phyloP scores from a whole-genome alignment of 371 early-diverging fungal species.

The Mortierella polycephala region DNA sequence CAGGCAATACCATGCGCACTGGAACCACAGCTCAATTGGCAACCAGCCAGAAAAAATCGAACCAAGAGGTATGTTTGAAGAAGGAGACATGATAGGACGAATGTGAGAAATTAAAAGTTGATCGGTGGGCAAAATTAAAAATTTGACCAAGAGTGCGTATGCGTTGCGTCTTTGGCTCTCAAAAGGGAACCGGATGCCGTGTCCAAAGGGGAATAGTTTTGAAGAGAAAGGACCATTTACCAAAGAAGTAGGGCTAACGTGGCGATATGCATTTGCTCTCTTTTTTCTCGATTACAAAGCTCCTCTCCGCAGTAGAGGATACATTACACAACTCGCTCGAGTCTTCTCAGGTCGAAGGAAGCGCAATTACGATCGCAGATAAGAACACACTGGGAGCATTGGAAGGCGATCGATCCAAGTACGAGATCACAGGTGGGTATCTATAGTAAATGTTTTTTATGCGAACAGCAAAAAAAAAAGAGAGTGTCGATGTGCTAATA shows the following conservation, averaged over 20 bases:
- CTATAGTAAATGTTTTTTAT: background rate
- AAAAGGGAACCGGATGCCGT: background rate
- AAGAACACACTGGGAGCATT: conserved; percentile 22
- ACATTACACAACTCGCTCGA: conserved; percentile 59
- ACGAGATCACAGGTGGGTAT: conserved; percentile 64
- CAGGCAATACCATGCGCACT: conserved; percentile 67
- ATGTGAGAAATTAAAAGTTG: background rate
- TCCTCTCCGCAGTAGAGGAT: conserved; percentile 63
- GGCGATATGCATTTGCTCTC: conserved; percentile 8
- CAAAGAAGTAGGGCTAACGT: background rate
- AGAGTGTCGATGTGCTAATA: background rate
- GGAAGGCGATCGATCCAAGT: conserved; percentile 59
- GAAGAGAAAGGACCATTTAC: background rate
- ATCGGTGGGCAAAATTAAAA: background rate
- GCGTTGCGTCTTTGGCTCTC: background rate
- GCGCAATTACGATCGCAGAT: conserved; percentile 32
- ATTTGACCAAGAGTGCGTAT: conserved; percentile 1
- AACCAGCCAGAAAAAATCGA: conserved; percentile 58
- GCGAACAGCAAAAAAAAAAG: background rate
- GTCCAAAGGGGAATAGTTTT: background rate
- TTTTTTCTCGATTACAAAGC: conserved; percentile 31
- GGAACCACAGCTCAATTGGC: conserved; percentile 56
- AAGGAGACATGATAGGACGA: background rate
- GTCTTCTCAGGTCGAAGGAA: conserved; percentile 29
- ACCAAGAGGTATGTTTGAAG: conserved; percentile 58